phyloP scores from a whole-genome alignment of 768 basidiomycete species.

The Fomitopsis serialis region DNA sequence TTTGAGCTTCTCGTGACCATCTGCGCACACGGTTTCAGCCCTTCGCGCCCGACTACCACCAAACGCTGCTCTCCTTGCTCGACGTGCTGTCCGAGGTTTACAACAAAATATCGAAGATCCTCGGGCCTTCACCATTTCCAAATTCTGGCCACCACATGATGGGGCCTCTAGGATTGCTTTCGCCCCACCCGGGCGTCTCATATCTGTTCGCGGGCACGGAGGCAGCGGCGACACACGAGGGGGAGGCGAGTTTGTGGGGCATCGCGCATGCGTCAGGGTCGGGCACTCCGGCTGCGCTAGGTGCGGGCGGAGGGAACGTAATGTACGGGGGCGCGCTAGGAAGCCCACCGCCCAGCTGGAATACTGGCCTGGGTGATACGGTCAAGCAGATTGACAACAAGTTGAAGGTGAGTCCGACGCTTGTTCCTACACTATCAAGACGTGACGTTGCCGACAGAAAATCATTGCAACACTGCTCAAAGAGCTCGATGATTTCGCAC shows the following conservation, averaged over 20 bases:
- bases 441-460: slow-evolving; percentile 48
- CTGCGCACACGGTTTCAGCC: slow-evolving; percentile 43
- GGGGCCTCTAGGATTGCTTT: slow-evolving; percentile 63
- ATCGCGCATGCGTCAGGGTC: slow-evolving; percentile 39
- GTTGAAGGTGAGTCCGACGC: slow-evolving; percentile 60
- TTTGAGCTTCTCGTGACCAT: not conserved
- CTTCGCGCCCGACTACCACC: slow-evolving; percentile 86
- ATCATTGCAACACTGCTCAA: slow-evolving; percentile 74
- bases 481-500: slow-evolving; percentile 79
- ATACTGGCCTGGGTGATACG: slow-evolving; percentile 58
- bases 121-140: slow-evolving; percentile 77
- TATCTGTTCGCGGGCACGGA: slow-evolving; percentile 61
- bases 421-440: slow-evolving; percentile 1
- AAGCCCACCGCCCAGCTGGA: slow-evolving; percentile 60
- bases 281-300: slow-evolving; percentile 6
- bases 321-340: slow-evolving; percentile 29
- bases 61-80: slow-evolving; percentile 81
- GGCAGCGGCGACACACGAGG: slow-evolving; percentile 29
- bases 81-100: slow-evolving; percentile 89
- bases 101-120: slow-evolving; percentile 77
- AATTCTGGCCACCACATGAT: slow-evolving; percentile 71
- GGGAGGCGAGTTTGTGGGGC: slow-evolving; percentile 62
- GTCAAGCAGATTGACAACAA: slow-evolving; percentile 78
- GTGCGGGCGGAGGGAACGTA: slow-evolving; percentile 24
- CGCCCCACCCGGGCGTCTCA: slow-evolving; percentile 79